A percentile compares a stretch with the other conserved stretches of the same genome.
These are phyloP conservation scores for Geosiphon pyriformis DNA, from an alignment of 192 early-diverging fungal species.

Conservation along the genomic window DNA sequence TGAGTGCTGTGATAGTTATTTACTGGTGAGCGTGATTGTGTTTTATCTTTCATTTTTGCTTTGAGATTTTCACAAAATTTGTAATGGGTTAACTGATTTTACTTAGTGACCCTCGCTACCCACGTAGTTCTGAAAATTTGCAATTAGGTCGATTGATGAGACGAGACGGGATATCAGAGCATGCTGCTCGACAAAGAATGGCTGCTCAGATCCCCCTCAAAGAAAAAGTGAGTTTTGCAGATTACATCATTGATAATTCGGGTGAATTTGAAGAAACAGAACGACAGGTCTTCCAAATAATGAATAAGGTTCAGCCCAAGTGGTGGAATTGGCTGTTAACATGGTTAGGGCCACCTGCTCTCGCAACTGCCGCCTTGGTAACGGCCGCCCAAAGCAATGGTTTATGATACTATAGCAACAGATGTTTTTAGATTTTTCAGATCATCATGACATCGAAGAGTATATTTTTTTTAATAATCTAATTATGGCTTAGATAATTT, in stretches of 20 bases:
- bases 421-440: too few species aligned
- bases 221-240: conserved; percentile 71
- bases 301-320: background rate
- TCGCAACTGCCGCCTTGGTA: too few species aligned
- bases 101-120: too few species aligned
- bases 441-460: too few species aligned
- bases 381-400: too few species aligned
- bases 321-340: conserved; percentile 7
- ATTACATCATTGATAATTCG: conserved; percentile 84
- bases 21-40: conserved; percentile 54
- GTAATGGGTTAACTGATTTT: too few species aligned
- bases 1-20: conserved; percentile 71
- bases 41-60: background rate
- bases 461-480: too few species aligned
- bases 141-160: conserved; percentile 72
- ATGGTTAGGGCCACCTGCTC: conserved; percentile 6
- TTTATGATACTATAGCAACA: too few species aligned
- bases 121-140: conserved; percentile 56
- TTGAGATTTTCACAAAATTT: conserved; percentile 2
- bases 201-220: conserved; percentile 77
- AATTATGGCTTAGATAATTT: too few species aligned
- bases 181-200: conserved; percentile 64
- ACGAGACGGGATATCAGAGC: conserved; percentile 64
- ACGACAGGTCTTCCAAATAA: background rate
- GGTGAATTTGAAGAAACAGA: conserved; percentile 37